Base-by-base conservation (phyloP, 208 protist species). In the Novymonas esmeraldas region DNA sequence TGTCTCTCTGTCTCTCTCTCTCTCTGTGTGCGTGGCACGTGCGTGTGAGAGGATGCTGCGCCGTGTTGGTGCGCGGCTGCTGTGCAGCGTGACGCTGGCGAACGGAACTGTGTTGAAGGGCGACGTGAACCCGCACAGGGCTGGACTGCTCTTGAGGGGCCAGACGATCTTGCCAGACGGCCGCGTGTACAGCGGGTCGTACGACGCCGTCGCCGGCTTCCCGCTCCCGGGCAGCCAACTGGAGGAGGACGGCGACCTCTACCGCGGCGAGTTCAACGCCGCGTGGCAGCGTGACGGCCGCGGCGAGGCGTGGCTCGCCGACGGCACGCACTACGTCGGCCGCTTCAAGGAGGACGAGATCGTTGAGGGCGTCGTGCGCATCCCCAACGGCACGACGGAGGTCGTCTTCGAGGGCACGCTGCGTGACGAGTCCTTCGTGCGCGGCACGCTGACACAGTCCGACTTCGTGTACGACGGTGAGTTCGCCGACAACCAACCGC, bases 191-290 rank as follows among this genome's bases (percentile, higher is more conserved):
- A 81, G 73, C 61, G 92, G 92, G 6, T 46, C 34, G 6, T 97
- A 95, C 77, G 84, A 95, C 67, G 38, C 52, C 14, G 10, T 54
- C 16, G 24, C 65, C 9, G 89, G 88, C n/a, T 85, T 83, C 66
- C 92, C 90, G 1, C 78, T 95, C 4, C 39, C 70, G 3, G 91
- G 90, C 6, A 86, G 82, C 42, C 72, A 92, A 45, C 79, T 97
- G 20, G 87, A 95, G 62, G 93, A 97, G 39, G 93, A 97, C 48
- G 93, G 93, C 2, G 88, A 95, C 58, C 51, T 94, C 6, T 97
- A 97, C 70, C 58, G 73, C n/a, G 93, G 93, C 10, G 78, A 61
- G 14, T 97, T 94, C 70, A 96, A 97, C 67, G 33, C 29, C 0
- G 59, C 76, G 41, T 97, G 93, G 92, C 88, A 96, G 79, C 89